phyloP scores from a whole-genome alignment of 176 grass and related monocot genomes.

The Oropetium thomaeum region DNA sequence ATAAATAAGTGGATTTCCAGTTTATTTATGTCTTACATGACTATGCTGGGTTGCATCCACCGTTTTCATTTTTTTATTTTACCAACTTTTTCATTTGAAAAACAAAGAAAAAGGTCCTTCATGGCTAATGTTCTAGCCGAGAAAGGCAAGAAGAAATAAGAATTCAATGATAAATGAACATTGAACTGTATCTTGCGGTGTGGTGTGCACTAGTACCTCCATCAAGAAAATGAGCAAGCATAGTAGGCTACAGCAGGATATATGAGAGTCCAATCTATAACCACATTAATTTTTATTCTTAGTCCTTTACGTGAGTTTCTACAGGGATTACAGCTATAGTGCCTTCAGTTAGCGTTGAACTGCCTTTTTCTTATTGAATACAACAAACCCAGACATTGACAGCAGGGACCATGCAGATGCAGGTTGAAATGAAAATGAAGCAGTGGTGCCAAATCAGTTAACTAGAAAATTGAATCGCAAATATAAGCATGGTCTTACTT shows the following conservation, averaged over 20 bases:
- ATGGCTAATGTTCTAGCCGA: not conserved
- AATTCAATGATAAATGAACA: not conserved
- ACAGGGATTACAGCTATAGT: not conserved
- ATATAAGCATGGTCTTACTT: slow-evolving; percentile 53
- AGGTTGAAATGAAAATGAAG: not conserved
- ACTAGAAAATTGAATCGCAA: slow-evolving; percentile 4
- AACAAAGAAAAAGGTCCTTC: not conserved
- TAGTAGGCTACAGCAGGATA: not conserved
- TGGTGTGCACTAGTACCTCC: not conserved
- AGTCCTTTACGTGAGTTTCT: not conserved
- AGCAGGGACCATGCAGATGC: not conserved
- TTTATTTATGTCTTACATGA: not conserved
- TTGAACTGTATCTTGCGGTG: not conserved
- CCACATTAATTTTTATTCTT: not conserved
- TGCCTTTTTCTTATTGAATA: slow-evolving; percentile 1
- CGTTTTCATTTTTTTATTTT: not conserved
- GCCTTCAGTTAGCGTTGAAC: not conserved
- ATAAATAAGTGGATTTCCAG: not conserved
- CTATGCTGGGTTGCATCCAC: not conserved
- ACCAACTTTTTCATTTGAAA: not conserved
- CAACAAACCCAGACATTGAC: not conserved
- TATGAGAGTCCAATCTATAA: not conserved
- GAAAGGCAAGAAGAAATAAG: not conserved
- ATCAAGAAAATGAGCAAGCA: not conserved
- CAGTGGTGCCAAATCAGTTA: not conserved